Base-by-base conservation (phyloP, 805 yeast genomes). In the Clavispora asparagi region DNA sequence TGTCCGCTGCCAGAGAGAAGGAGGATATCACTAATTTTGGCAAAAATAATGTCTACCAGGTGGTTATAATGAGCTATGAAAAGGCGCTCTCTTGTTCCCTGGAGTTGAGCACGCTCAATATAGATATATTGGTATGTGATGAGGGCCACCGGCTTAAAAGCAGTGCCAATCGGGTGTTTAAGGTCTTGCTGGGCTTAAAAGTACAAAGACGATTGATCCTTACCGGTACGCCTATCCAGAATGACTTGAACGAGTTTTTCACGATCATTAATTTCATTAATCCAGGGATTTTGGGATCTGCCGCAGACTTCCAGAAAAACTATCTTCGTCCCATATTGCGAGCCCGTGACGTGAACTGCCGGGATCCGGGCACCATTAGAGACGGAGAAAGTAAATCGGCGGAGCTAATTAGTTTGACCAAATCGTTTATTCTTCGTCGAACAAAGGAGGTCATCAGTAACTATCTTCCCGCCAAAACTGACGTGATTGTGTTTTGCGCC, bases 161-260 rank as follows among this genome's bases (percentile, higher is more conserved):
- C 54, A 73, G 80, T 6, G 69, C 81, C 9, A 88, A 87, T 48
- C 90, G 88, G 62, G 81, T 86, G 0, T 68, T 89, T 43, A 81
- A 80, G 48, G 79, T 82, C 0, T 67, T 92, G 43, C 78, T 77
- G 36, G 56, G 71, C 1, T 63, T 90, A 14, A 67, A 80, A 37
- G 74, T 84, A 4, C 70, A 70, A 7, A 78, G 73, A 38, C 79
- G 84, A 49, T 68, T 92, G 2, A 58, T 92, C 6, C 67, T 94
- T 7, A 81, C 96, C 0, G 99, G 97, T 0, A 89, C 97, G 0
- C 97, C 96, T 0, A 88, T 94, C 31, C 99, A 94, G 60, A 94
- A 94, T 64, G 96, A 94, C 62, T 74, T 94, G 41, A 68, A 68
- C 2, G 99, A 94, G 60, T 92, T 87, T 61, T 88, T 71, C 64